A percentile compares a stretch with the other conserved stretches of the same genome.
Conservation (phyloP, 495 filamentous ascomycete genomes). For the Aspergillus incahuasiensis region DNA sequence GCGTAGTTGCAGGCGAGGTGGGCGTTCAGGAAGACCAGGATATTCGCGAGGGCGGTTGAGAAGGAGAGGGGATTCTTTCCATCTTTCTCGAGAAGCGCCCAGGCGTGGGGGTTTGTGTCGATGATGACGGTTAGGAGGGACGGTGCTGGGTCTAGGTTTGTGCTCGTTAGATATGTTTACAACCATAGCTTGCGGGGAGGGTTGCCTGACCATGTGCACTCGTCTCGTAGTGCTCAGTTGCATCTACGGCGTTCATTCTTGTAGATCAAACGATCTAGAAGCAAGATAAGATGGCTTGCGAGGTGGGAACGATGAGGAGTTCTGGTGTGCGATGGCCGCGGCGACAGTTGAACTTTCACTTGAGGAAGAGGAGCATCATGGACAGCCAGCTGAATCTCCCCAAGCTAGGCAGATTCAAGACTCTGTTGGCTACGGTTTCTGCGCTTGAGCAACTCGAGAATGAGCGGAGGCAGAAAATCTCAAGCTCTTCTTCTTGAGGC, state of each 20-base stretch:
- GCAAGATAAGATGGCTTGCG: neutral
- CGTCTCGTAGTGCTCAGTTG: slow-evolving; percentile 75
- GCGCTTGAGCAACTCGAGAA: too few relatives aligned
- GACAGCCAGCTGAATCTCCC: neutral
- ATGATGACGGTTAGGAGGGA: slow-evolving; percentile 88
- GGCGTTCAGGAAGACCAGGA: slow-evolving; percentile 94
- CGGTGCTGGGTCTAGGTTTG: slow-evolving; percentile 59
- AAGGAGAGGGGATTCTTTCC: slow-evolving; percentile 66
- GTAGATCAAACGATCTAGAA: neutral
- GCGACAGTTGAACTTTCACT: neutral
- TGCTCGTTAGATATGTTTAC: neutral
- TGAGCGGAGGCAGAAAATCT: too few relatives aligned
- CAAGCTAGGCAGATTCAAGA: neutral
- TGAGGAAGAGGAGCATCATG: slow-evolving; percentile 1
- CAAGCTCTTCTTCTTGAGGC: neutral
- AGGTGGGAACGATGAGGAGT: neutral
- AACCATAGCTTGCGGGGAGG: slow-evolving; percentile 14
- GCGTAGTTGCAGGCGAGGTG: slow-evolving; percentile 90
- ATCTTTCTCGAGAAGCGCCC: slow-evolving; percentile 65
- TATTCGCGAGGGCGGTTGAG: slow-evolving; percentile 77
- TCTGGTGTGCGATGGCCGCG: neutral
- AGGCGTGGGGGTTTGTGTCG: slow-evolving; percentile 95
- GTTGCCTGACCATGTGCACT: slow-evolving; percentile 43
- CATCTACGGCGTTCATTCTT: slow-evolving; percentile 84
- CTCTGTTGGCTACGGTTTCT: neutral